Evolutionary conservation across 805 yeast genomes (phyloP), one percentile per base, ranked within the genome.

Genomic region (Zygosaccharomyces kombuchaensis): DNA sequence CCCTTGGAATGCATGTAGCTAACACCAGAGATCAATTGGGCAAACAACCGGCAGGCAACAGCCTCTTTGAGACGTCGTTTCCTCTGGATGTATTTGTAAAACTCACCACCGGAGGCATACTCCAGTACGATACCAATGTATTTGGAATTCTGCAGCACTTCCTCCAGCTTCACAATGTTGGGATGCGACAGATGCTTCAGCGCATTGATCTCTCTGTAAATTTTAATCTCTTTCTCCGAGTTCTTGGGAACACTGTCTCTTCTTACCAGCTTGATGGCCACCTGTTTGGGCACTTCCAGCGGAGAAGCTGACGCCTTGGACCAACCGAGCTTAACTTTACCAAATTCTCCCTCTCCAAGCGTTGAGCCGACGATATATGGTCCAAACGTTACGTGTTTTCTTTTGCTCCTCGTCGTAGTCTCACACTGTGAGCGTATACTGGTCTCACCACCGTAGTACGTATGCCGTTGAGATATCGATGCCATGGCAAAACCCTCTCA

Each of bases 251-350:
- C 83, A 9, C 88, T 80, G 48, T 89, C 96, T 57, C 96, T 76
- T 58, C 90, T 81, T 47, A 93, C 88, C 51, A 93, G 78, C 62
- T 93, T 93, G 58, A 93, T 89, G 38, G 99, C 99, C 9, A 88
- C 96, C 68, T 89, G 95, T 31, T 84, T 77, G 2, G 88, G 84
- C 3, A 60, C 55, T 16, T 56, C 62, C 13, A 47, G 46, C 16
- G 59, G 41, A 22, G 46, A 23, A 45, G 36, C 25, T 9, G 79
- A 70, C 14, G 88, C 89, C 63, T 86, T 87, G 49, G 95, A 75
- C 97, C 97, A 91, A 10, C 97, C 98, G 17, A 93, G 73, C 64
- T 91, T 93, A 47, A 93, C 99, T 66, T 93, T 91, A 48, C 99
- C 99, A 66, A 93, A 93, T 63, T 93, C 99, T 40, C 99, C 99